Conservation (phyloP, 495 filamentous ascomycete genomes). For the Lepidopterella palustris region DNA sequence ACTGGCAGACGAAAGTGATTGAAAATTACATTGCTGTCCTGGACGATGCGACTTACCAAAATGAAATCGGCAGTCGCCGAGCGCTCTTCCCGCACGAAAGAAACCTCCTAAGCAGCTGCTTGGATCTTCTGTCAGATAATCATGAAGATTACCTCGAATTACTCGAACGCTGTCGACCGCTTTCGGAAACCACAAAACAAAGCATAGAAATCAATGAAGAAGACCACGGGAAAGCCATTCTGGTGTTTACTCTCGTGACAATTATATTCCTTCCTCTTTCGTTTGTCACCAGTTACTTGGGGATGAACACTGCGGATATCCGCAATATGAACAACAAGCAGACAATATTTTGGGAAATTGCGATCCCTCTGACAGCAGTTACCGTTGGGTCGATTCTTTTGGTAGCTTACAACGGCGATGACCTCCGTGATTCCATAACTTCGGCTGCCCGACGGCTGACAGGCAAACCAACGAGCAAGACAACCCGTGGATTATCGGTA, state of each 20-base stretch:
- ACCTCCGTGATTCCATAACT: neutral
- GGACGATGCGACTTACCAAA: conserved; percentile 6
- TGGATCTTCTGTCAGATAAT: conserved; percentile 2
- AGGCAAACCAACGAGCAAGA: neutral
- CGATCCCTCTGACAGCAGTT: conserved; percentile 6
- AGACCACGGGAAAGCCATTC: conserved; percentile 14
- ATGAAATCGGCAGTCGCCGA: conserved; percentile 3
- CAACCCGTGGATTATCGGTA: neutral
- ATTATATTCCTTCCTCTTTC: conserved; percentile 20
- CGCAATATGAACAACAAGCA: conserved; percentile 5
- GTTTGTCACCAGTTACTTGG: conserved; percentile 17
- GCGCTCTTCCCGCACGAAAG: conserved; percentile 11
- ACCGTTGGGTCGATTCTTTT: conserved; percentile 1
- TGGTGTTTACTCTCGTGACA: conserved; percentile 16
- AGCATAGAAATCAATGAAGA: conserved; percentile 20
- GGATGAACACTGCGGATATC: conserved; percentile 19
- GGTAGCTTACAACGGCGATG: conserved; percentile 12
- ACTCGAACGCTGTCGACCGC: conserved; percentile 12
- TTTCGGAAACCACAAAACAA: conserved; percentile 22
- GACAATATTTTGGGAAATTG: conserved; percentile 10
- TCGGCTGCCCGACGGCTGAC: neutral
- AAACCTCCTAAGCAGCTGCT: conserved; percentile 13
- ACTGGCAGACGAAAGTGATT: conserved; percentile 19
- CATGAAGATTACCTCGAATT: conserved; percentile 16
- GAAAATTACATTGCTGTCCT: conserved; percentile 12